Percentiles rank a stretch among this genome's conserved stretches.
These are phyloP conservation scores for Gloeopeniophorella convolvens DNA, from an alignment of 768 basidiomycete species.

Conservation along the genomic window DNA sequence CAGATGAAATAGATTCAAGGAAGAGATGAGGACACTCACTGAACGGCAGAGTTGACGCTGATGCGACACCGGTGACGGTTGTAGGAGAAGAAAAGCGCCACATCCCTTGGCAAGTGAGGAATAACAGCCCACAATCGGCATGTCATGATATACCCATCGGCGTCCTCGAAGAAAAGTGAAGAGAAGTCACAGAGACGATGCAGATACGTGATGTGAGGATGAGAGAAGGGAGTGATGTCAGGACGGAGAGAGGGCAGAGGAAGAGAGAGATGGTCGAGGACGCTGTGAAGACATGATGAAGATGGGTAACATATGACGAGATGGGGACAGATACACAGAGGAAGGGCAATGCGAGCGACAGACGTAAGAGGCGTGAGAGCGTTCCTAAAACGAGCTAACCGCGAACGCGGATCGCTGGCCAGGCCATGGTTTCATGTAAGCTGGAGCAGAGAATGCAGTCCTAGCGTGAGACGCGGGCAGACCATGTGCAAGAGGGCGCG, in stretches of 20 bases:
- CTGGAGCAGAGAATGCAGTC: slow-evolving; percentile 3
- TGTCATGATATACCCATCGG: slow-evolving; percentile 5
- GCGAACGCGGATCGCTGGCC: slow-evolving; percentile 5
- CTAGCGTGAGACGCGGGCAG: slow-evolving; percentile 4
- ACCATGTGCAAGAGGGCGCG: slow-evolving; percentile 2
- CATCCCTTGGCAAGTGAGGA: background rate
- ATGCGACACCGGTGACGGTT: too few species aligned
- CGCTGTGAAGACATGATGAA: background rate
- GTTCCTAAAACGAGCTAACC: slow-evolving; percentile 13
- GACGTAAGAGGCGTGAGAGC: background rate
- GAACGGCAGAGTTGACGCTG: too few species aligned
- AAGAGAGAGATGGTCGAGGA: background rate
- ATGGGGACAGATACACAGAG: background rate
- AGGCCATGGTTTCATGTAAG: slow-evolving; percentile 11
- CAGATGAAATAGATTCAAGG: too few species aligned
- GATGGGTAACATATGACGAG: background rate
- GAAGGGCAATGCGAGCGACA: background rate
- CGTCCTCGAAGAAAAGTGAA: background rate
- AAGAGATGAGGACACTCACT: too few species aligned
- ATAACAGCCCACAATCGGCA: background rate
- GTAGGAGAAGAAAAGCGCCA: background rate
- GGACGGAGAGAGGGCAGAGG: background rate
- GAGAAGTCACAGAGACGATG: slow-evolving; percentile 5
- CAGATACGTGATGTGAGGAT: background rate
- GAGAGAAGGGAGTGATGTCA: background rate